These are phyloP conservation scores for Pistacia atlantica DNA, from an alignment of 345 rosid species.

Conservation along the genomic window DNA sequence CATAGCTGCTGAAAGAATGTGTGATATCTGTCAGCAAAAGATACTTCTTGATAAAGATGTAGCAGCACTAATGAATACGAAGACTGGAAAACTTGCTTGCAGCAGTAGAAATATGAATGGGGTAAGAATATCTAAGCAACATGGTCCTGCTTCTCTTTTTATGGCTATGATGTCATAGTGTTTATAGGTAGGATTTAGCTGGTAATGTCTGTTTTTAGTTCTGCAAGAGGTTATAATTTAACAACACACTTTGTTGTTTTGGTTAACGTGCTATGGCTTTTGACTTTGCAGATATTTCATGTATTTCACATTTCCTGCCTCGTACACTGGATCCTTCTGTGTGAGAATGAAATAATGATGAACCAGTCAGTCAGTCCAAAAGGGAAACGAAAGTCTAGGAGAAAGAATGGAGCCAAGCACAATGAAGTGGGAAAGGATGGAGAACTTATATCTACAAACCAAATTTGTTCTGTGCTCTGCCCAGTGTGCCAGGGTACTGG, in stretches of 20 bases:
- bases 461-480: constrained; percentile 70
- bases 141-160: not conserved
- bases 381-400: constrained; percentile 53
- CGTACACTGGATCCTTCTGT: constrained; percentile 84
- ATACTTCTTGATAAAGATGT: constrained; percentile 87
- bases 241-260: not conserved
- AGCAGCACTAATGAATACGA: constrained; percentile 71
- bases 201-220: not conserved
- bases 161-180: constrained; percentile 12
- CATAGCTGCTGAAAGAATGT: constrained; percentile 79
- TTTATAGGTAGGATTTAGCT: not conserved
- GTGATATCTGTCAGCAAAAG: constrained; percentile 90
- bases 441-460: constrained; percentile 34
- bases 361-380: constrained; percentile 42
- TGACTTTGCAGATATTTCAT: constrained; percentile 68
- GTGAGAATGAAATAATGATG: constrained; percentile 65
- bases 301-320: constrained; percentile 90
- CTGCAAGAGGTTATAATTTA: not conserved
- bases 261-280: not conserved
- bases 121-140: constrained; percentile 37
- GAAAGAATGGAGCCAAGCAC: constrained; percentile 49
- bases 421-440: constrained; percentile 35
- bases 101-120: constrained; percentile 81
- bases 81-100: constrained; percentile 84
- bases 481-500: constrained; percentile 98